A percentile compares a stretch with the other conserved stretches of the same genome.
phyloP scores from a whole-genome alignment of 495 filamentous ascomycete species.

The Neurospora tetraspora region DNA sequence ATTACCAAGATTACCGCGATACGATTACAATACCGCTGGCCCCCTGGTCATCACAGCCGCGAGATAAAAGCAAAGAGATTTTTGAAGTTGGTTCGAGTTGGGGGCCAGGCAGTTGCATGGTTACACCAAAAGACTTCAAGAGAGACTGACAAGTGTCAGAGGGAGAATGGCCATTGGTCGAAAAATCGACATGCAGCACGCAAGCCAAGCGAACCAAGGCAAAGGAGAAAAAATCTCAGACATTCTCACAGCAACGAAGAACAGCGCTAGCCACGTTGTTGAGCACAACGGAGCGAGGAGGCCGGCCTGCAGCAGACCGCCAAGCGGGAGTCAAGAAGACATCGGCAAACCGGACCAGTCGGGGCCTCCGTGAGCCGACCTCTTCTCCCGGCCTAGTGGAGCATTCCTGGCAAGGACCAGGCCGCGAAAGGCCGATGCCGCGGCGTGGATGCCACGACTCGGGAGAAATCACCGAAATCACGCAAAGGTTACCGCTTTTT shows the following conservation, averaged over 20 bases:
- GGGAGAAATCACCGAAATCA: not conserved
- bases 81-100: not conserved
- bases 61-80: not conserved
- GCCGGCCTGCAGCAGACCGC: not conserved
- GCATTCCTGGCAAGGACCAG: not conserved
- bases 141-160: not conserved
- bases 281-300: not conserved
- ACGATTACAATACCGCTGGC: not conserved
- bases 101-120: not conserved
- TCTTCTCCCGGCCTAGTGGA: not conserved
- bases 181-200: not conserved
- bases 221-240: not conserved
- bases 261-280: not conserved
- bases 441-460: not conserved
- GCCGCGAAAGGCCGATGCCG: not conserved
- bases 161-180: not conserved
- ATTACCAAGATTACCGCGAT: not conserved
- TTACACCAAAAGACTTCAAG: not conserved
- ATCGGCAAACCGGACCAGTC: not conserved
- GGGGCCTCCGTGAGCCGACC: not conserved
- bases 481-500: too few species aligned
- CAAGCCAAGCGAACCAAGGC: not conserved
- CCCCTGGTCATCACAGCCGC: not conserved
- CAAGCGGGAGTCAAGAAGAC: not conserved
- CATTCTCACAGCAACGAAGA: not conserved